Conservation (phyloP, 306 rosid genomes). For the Prunus mira region DNA sequence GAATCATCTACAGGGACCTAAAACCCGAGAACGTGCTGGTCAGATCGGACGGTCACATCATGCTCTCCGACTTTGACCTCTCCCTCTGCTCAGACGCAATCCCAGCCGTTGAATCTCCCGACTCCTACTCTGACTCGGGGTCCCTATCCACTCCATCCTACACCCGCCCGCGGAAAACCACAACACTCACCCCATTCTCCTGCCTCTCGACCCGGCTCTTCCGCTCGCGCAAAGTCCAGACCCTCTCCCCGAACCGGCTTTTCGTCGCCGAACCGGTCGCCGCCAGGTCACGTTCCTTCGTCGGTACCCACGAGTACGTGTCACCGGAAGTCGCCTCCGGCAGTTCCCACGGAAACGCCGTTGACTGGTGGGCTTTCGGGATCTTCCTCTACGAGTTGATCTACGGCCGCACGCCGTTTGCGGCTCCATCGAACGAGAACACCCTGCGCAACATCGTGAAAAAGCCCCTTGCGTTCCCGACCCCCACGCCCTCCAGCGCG, state of each 20-base stretch:
- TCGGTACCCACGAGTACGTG: conserved; percentile 94
- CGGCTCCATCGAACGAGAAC: conserved; percentile 63
- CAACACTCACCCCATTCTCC: conserved; percentile 30
- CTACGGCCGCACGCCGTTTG: conserved; percentile 88
- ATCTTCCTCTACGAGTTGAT: conserved; percentile 79
- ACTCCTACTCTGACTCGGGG: conserved; percentile 29
- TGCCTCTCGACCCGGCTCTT: conserved; percentile 60
- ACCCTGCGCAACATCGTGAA: conserved; percentile 67
- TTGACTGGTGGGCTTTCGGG: conserved; percentile 99
- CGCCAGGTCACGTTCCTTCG: conserved; percentile 85
- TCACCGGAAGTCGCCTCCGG: conserved; percentile 97
- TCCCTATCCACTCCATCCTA: conserved; percentile 11
- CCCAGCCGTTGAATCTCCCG: conserved; percentile 82
- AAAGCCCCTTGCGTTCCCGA: conserved; percentile 58
- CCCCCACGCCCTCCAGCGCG: conserved; percentile 37
- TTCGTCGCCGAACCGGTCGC: conserved; percentile 91
- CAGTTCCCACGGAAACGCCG: conserved; percentile 95
- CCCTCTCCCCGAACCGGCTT: conserved; percentile 55
- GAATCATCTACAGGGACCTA: conserved; percentile 91
- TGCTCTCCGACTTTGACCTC: conserved; percentile 96
- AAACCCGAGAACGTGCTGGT: conserved; percentile 96
- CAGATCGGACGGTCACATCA: conserved; percentile 98
- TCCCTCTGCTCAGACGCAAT: conserved; percentile 73
- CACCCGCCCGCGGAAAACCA: conserved; percentile 28
- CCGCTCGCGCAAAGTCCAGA: conserved; percentile 75